Evolutionary conservation across 331 rosid genomes (phyloP).

Genomic region (Malus hybrid): DNA sequence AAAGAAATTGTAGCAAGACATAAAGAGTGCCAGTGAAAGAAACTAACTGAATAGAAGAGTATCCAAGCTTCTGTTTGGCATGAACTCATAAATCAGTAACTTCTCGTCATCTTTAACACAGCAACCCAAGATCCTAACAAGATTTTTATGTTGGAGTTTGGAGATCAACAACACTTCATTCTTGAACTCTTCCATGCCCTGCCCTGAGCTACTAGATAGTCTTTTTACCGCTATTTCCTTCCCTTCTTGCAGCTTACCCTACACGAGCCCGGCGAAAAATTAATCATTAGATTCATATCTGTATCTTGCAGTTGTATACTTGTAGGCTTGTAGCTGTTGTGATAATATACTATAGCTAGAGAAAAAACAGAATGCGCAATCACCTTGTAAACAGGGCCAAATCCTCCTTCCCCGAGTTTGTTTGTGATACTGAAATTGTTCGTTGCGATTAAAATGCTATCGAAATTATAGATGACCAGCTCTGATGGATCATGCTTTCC

Average conservation of each 20-base stretch:
- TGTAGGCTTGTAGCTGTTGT: not conserved
- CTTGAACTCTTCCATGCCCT: slow-evolving; percentile 74
- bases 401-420: slow-evolving; percentile 71
- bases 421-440: slow-evolving; percentile 26
- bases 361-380: not conserved
- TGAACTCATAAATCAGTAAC: slow-evolving; percentile 59
- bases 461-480: not conserved
- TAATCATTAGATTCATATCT: not conserved
- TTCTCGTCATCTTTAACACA: slow-evolving; percentile 60
- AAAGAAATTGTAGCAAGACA: not conserved
- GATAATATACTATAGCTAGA: not conserved
- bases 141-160: slow-evolving; percentile 80
- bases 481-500: not conserved
- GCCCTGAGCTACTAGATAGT: slow-evolving; percentile 57
- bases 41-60: slow-evolving; percentile 11
- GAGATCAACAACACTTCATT: slow-evolving; percentile 67
- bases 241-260: slow-evolving; percentile 59
- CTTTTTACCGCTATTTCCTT: slow-evolving; percentile 73
- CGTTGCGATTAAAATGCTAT: not conserved
- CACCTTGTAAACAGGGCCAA: slow-evolving; percentile 75
- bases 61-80: slow-evolving; percentile 21
- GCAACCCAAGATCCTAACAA: slow-evolving; percentile 70
- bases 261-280: not conserved
- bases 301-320: not conserved
- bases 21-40: not conserved